Conservation (phyloP, 352 stramenopile species). For the Aphanomyces invadans region DNA sequence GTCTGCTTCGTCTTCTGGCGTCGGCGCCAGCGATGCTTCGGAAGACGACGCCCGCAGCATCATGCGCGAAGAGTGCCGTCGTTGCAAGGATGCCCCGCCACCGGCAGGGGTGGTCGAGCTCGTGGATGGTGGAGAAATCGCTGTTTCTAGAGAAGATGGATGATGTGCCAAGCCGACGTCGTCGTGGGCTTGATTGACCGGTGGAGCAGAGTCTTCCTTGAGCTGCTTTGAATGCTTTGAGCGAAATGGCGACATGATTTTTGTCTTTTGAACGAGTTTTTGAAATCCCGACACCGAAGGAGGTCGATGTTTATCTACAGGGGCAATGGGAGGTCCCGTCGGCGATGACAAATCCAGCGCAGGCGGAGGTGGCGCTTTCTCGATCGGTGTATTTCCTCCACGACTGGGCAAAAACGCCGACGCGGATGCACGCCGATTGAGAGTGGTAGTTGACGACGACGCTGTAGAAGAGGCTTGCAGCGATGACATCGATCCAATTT, state of each 20-base stretch:
- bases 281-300: conserved; percentile 50
- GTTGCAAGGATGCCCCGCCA: not conserved
- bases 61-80: conserved; percentile 24
- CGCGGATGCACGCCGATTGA: not conserved
- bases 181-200: not conserved
- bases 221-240: conserved; percentile 34
- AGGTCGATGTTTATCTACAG: not conserved
- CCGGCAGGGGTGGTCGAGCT: no score
- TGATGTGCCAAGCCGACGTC: no score
- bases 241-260: conserved; percentile 48
- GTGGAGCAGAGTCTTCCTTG: conserved; percentile 6
- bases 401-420: not conserved
- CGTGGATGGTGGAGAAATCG: no score
- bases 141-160: no score
- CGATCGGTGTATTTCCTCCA: not conserved
- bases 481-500: not conserved
- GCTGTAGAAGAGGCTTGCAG: not conserved
- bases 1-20: conserved; percentile 21
- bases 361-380: conserved; percentile 15
- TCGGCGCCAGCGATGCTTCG: conserved; percentile 3
- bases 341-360: not conserved
- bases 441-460: not conserved
- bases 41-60: conserved; percentile 4
- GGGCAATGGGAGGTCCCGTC: no score
- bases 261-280: conserved; percentile 59